Base-by-base conservation (phyloP, 345 rosid genomes). In the Ceriops zippeliana region DNA sequence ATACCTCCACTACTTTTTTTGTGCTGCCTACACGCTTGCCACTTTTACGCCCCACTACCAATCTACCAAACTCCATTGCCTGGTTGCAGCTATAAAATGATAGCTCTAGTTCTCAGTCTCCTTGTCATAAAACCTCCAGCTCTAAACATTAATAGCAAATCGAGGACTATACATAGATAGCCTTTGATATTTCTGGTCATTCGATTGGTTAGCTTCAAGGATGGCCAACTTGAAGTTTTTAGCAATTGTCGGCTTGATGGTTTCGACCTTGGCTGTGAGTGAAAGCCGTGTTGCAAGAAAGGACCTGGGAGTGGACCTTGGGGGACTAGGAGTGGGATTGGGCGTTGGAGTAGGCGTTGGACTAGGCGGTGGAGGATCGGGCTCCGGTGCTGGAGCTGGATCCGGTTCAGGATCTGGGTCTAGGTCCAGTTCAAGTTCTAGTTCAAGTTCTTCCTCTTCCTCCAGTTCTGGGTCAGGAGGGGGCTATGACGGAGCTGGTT, bases 281-380 rank as follows among this genome's bases (percentile, higher is more conserved):
- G 89, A 83, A 68, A 73, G 87, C 83, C 86, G 93, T 11, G 77
- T 78, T 31, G 90, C 89, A 21, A 85, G 96, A 57, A 84, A 91
- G 74, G 91, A 91, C 77, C 78, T 91, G 30, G 96, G 91, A 6
- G 1, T 89, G 54, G 90, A 91, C 83, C 87, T 87, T 26, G 96
- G 93, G 2, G 97, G 97, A 20, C 47, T 86, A 35, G 93, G 97
- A 13, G 70, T 85, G 57, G 96, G 97, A 61, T 0, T 80, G 52
- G 96, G 96, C n/a, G 74, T 82, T 26, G 93, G 89, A 5, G 0
- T 80, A 10, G 91, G 97, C 24, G 52, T 89, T 63, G 97, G 93
- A 42, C 65, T 89, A 20, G 82, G 80, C 19, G 87, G 86, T 24
- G 27, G 78, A 22, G 85, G 86, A 1, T 77, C 85, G 2, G 83